Evolutionary conservation across 192 early-diverging fungal genomes (phyloP), one percentile per base, ranked within the genome.

Genomic region (Coemansia sp.): DNA sequence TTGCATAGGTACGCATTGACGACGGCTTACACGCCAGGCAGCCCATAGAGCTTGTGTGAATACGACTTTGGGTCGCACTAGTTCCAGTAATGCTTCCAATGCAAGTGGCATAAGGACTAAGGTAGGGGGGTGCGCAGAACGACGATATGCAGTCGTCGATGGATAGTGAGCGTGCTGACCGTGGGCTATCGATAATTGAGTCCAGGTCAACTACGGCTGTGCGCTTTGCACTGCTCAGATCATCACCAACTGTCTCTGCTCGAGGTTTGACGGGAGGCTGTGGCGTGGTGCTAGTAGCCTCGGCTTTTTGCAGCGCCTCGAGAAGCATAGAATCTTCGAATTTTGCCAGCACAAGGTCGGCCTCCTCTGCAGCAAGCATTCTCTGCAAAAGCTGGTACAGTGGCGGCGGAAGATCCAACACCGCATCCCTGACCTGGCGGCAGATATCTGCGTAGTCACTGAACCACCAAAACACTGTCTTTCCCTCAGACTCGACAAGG

Each of bases 391-490:
- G 59, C 9, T 48, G 44, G 54, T 71, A 57, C 26, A 74, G 54
- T 22, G 23, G 47, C 19, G 47, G 49, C 3, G 71, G 59, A 55
- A 54, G 56, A 2, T 31, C 25, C 6, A 51, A 10, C 16, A 74
- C 52, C 0, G 48, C 55, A 14, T 62, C 28, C 27, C 49, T 38
- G 54, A 79, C 62, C 16, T 64, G 65, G 26, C 51, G 62, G 58
- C 82, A 68, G n/a, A 56, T 21, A 16, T 49, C 38, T 1, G 68
- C 59, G 62, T 85, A 84, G 5, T 75, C 57, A 16, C 85, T 68
- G 76, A 89, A 88, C 85, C 86, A 89, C 58, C 88, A 82, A 49
- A 89, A 85, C 52, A 73, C 64, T 2, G 70, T 64, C 27, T 60
- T 67, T 26, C 59, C 52, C n/a, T 84, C 81, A 6, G 76, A 60